These are phyloP conservation scores for Plenodomus lindquistii DNA, from an alignment of 2,329 filamentous ascomycete species.

Conservation along the genomic window DNA sequence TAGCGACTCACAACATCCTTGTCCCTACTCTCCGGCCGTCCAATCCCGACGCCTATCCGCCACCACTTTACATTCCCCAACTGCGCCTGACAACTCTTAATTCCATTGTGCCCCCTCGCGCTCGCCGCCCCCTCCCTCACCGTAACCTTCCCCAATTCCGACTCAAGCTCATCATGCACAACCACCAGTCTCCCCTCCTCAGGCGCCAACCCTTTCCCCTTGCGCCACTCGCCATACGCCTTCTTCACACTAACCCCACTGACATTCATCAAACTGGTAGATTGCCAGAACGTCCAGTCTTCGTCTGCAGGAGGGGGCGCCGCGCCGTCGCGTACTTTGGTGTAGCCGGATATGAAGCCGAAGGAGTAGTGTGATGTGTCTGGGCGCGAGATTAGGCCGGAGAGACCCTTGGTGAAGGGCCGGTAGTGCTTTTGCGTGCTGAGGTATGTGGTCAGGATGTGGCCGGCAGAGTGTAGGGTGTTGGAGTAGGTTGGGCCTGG, in stretches of 20 bases:
- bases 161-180: conserved; percentile 87
- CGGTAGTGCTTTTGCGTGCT: conserved; percentile 28
- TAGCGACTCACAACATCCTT: conserved; percentile 71
- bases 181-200: conserved; percentile 65
- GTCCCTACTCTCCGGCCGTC: conserved; percentile 73
- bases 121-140: conserved; percentile 62
- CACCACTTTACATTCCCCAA: conserved; percentile 48
- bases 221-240: conserved; percentile 63
- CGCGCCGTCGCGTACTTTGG: conserved; percentile 6
- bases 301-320: conserved; percentile 26
- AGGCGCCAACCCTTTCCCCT: conserved; percentile 9
- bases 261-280: conserved; percentile 80
- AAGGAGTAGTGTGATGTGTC: conserved; percentile 41
- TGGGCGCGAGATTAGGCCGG: conserved; percentile 34
- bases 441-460: conserved; percentile 66
- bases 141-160: conserved; percentile 67
- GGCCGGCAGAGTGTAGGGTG: conserved; percentile 86
- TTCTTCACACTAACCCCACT: conserved; percentile 71
- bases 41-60: conserved; percentile 82
- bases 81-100: conserved; percentile 47
- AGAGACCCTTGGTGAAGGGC: conserved; percentile 35
- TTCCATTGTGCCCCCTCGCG: conserved; percentile 51
- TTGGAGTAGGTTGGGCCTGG: conserved; percentile 68
- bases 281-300: conserved; percentile 71
- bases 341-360: conserved; percentile 51